Evolutionary conservation across 208 protist species (phyloP), one percentile per base, ranked within the genome.

Genomic region (Leishmania gerbilli): DNA sequence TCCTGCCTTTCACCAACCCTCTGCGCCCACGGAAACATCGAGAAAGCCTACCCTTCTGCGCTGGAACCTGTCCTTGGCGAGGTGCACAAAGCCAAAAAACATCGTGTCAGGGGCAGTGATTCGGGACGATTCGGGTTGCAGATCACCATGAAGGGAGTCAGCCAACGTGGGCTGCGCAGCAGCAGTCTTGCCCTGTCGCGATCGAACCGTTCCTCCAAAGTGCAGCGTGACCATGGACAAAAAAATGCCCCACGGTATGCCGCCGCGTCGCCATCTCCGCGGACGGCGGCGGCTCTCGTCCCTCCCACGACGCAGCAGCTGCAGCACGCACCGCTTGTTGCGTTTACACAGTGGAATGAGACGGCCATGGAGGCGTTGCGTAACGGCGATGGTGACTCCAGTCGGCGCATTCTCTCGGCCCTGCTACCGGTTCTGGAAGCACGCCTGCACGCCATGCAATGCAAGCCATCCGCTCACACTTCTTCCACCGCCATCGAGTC

Each of bases 291-390:
- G 5, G 3, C 68, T 76, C 7, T 76, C 17, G 55, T 81, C 1
- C 78, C 78, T 71, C 78, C 55, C 21, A 65, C 68, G 3, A 17
- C 68, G 27, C 76, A 53, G 8, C 68, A 76, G 37, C 51, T 60
- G 27, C 51, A 77, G 27, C 37, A 34, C 7, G 80, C 76, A 15
- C 72, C 82, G 5, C 79, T 90, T 21, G 84, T 89, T 47, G 76
- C 71, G n/a, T 87, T 95, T 40, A 85, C 92, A 80, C 71, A 79
- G 8, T 89, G 93, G 82, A 97, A 97, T 71, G 85, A 87, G n/a
- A 55, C 80, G 21, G 92, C 94, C 2, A 96, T 97, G 90, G 62
- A 87, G n/a, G 78, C 89, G 37, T 72, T 96, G 42, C 89, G 88
- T 2, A 69, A 58, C 11, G 87, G 86, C 34, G 83, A 95, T 27